These are phyloP conservation scores for Salix suchowensis DNA, from an alignment of 345 rosid genomes.

Conservation along the genomic window DNA sequence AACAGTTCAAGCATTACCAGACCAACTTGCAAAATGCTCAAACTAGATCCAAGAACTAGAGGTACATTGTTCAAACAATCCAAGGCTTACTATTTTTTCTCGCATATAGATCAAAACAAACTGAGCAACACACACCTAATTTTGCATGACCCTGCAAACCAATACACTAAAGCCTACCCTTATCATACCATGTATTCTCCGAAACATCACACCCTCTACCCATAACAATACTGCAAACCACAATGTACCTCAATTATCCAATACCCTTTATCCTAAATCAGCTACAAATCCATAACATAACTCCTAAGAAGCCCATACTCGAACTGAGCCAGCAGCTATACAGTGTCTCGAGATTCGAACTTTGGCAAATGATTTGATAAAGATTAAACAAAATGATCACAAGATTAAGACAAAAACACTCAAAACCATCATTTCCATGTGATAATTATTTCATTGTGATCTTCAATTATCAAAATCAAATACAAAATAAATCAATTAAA, in stretches of 20 bases:
- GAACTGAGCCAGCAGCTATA: neutral
- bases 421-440: neutral
- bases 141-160: neutral
- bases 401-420: neutral
- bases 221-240: neutral
- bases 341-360: conserved; percentile 18
- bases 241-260: neutral
- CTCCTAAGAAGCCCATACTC: neutral
- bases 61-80: neutral
- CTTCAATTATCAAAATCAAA: neutral
- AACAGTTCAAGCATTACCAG: neutral
- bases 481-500: neutral
- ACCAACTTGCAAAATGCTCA: neutral
- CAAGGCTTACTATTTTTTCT: neutral
- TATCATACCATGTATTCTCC: neutral
- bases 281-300: neutral
- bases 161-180: neutral
- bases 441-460: neutral
- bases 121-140: neutral
- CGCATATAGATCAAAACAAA: neutral
- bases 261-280: neutral
- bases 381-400: neutral
- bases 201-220: neutral
- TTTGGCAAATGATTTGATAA: neutral
- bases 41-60: neutral